Evolutionary conservation across 192 early-diverging fungal genomes (phyloP).

Genomic region (Chytriomyces confervae): DNA sequence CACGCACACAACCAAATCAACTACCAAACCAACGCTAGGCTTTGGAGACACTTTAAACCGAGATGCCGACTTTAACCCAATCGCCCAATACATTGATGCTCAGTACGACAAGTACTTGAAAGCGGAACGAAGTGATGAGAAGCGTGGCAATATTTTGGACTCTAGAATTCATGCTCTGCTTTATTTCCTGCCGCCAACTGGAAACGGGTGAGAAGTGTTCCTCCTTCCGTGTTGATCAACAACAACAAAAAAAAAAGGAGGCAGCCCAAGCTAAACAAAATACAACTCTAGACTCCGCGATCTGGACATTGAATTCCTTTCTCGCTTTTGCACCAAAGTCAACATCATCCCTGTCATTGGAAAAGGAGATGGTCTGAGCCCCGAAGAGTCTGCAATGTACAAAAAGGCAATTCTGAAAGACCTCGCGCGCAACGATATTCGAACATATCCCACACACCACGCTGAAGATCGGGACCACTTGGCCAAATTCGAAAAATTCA

Average conservation of each 20-base stretch:
- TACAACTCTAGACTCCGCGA: constrained; percentile 37
- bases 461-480: constrained; percentile 69
- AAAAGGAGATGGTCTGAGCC: constrained; percentile 86
- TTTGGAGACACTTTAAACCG: constrained; percentile 98
- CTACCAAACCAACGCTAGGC: constrained; percentile 32
- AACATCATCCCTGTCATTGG: constrained; percentile 94
- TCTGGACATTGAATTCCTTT: constrained; percentile 86
- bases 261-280: not conserved
- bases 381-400: constrained; percentile 79
- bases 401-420: constrained; percentile 79
- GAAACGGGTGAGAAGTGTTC: constrained; percentile 53
- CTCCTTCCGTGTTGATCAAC: not conserved
- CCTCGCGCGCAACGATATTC: constrained; percentile 63
- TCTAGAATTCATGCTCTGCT: constrained; percentile 91
- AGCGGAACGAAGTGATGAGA: constrained; percentile 72
- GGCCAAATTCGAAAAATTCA: constrained; percentile 56
- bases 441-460: constrained; percentile 68
- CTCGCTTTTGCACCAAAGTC: constrained; percentile 80
- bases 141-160: constrained; percentile 78
- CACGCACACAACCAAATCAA: too few relatives aligned
- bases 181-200: constrained; percentile 95
- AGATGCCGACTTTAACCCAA: constrained; percentile 82
- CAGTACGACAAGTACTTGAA: constrained; percentile 89
- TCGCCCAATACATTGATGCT: constrained; percentile 89
- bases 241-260: too few relatives aligned